Evolutionary conservation across 129 eudicot genomes (phyloP), one percentile per base, ranked within the genome.

Genomic region (Flaveria bidentis): DNA sequence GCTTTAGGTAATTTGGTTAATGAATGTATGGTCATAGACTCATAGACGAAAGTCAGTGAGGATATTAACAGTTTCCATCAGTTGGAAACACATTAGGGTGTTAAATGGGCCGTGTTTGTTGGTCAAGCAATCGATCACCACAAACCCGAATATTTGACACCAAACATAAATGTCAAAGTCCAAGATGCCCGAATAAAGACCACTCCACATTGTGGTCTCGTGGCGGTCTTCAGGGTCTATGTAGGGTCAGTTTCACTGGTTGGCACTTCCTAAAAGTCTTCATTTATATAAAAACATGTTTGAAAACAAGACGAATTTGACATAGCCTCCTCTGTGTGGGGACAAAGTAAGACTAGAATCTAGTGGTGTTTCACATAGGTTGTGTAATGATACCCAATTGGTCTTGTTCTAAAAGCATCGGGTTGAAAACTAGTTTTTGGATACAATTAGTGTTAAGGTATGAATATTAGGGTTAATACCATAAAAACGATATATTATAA

Each of bases 1-100:
- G 96, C 85, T 89, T 80, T 81, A 71, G 41, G 41, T 36, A 36
- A 36, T 36, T 36, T 36, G 90, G 83, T 90, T 74, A 87, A 79
- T 39, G 83, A 90, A 2, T 85, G 90, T 66, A 56, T 81, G 67
- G 69, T 50, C 60, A 45, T 45, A 33, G 17, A 15, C 13, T 44
- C 60, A 45, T 45, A 33, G 17, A 15, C 13, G 69, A 64, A 16
- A 5, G 12, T 5, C 18, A 1, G 2, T 14, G 18, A 50, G 17
- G 7, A 52, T n/a, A 6, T n/a, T 16, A 5, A 52, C 2, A 4
- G 17, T 45, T 64, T 72, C 1, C 17, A 33, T 30, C 57, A 16
- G 17, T 18, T 3, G 9, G 57, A 30, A 1, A 47, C 42, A 45
- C 14, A 52, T 6, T 9, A 42, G 44, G 67, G 41, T 44, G 10